Evolutionary conservation across 495 filamentous ascomycete species (phyloP).

Genomic region (Aspergillus asperescens): DNA sequence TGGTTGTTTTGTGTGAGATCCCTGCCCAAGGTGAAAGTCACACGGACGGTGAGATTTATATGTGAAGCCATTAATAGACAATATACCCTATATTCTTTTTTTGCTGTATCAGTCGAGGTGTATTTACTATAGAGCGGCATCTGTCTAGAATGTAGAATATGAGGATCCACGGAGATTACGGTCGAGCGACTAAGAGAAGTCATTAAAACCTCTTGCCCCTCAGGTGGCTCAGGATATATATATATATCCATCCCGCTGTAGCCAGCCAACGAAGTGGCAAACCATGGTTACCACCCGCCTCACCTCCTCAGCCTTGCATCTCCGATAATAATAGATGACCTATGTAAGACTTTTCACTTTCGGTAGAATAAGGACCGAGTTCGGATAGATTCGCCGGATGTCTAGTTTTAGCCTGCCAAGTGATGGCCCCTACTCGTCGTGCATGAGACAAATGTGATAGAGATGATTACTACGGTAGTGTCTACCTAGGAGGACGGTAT

Average conservation of each 20-base stretch:
- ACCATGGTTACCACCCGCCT: no score
- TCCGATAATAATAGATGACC: background rate
- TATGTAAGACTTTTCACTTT: no score
- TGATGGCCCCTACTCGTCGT: background rate
- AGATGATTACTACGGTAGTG: no score
- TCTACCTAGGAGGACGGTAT: background rate
- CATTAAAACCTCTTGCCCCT: no score
- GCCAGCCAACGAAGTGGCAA: no score
- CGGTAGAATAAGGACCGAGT: background rate
- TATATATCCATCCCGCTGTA: no score
- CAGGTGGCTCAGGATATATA: no score
- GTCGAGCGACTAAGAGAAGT: background rate
- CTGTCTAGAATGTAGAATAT: background rate
- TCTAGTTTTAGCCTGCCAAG: background rate
- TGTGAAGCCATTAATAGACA: background rate
- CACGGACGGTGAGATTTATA: background rate
- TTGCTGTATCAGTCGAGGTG: background rate
- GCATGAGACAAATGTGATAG: background rate
- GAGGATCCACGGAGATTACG: background rate
- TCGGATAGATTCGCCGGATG: background rate
- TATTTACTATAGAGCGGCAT: no score
- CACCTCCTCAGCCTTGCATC: background rate
- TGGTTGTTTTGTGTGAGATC: conserved; percentile 2
- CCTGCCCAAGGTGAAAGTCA: background rate
- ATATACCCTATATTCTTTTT: background rate